phyloP scores from a whole-genome alignment of 306 rosid species.

The Hippophae rhamnoides region DNA sequence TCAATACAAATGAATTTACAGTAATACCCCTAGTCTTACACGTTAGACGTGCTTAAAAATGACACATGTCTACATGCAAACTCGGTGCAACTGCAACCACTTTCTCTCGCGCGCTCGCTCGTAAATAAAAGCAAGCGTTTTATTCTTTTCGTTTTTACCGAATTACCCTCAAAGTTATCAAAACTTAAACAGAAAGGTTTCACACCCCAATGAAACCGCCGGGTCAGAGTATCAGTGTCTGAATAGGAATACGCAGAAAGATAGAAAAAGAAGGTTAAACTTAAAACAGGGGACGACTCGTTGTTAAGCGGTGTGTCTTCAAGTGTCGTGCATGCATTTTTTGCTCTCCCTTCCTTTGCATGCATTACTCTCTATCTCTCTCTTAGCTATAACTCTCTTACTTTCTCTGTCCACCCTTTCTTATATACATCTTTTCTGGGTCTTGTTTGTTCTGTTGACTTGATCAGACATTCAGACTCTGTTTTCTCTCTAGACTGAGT shows the following conservation, averaged over 20 bases:
- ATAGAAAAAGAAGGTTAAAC: neutral
- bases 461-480: constrained; percentile 23
- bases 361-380: constrained; percentile 41
- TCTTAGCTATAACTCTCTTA: constrained; percentile 16
- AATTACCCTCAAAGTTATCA: neutral
- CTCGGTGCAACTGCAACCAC: too few species aligned
- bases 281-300: constrained; percentile 25
- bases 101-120: too few species aligned
- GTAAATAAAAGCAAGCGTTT: too few species aligned
- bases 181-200: constrained; percentile 9
- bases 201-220: constrained; percentile 8
- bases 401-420: constrained; percentile 5
- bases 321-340: constrained; percentile 99
- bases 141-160: too few species aligned
- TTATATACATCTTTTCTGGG: constrained; percentile 36
- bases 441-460: constrained; percentile 17
- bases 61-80: too few species aligned
- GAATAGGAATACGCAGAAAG: constrained; percentile 1
- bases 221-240: constrained; percentile 24
- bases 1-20: too few species aligned
- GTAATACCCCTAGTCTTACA: too few species aligned
- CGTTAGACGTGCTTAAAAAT: too few species aligned
- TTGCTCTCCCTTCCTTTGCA: constrained; percentile 79
- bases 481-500: constrained; percentile 18
- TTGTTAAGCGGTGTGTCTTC: constrained; percentile 58